Percentiles rank a stretch among this genome's conserved stretches.
Evolutionary conservation across 2,329 filamentous ascomycete species (phyloP).

Genomic region (Spiromastix sp.): DNA sequence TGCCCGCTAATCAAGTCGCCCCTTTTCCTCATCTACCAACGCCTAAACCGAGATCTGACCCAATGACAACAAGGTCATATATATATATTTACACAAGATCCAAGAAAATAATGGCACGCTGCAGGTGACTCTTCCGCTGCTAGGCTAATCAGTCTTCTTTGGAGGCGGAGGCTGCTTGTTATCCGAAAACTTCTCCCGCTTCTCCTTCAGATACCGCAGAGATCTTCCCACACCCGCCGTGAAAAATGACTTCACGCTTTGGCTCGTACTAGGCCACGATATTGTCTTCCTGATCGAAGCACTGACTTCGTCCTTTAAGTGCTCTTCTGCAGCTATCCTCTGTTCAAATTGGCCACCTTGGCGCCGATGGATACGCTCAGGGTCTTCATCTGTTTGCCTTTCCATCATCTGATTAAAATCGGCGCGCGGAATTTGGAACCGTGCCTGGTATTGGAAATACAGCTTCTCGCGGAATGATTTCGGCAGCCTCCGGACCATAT

Average conservation of each 20-base stretch:
- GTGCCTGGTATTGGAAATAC: slow-evolving; percentile 90
- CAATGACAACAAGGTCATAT: no score
- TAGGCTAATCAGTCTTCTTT: not conserved
- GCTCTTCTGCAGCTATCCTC: slow-evolving; percentile 63
- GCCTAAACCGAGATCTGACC: no score
- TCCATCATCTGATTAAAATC: slow-evolving; percentile 83
- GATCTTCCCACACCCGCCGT: slow-evolving; percentile 65
- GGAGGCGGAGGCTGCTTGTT: slow-evolving; percentile 16
- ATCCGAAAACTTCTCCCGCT: slow-evolving; percentile 53
- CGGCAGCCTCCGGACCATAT: slow-evolving; percentile 91
- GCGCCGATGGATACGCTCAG: slow-evolving; percentile 56
- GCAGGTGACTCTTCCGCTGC: slow-evolving; percentile 6
- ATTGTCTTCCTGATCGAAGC: slow-evolving; percentile 78
- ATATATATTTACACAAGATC: not conserved
- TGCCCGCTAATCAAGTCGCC: no score
- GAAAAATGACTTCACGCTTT: slow-evolving; percentile 73
- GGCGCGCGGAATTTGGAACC: slow-evolving; percentile 70
- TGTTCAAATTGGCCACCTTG: slow-evolving; percentile 79
- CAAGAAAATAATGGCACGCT: not conserved
- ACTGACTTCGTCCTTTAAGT: slow-evolving; percentile 61
- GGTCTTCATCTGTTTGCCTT: slow-evolving; percentile 57
- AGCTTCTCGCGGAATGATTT: slow-evolving; percentile 77
- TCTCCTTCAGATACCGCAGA: slow-evolving; percentile 71
- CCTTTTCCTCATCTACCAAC: no score
- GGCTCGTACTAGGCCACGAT: slow-evolving; percentile 80